phyloP scores from a whole-genome alignment of 257 asterid genomes.

The Nyctanthes arbortristis region DNA sequence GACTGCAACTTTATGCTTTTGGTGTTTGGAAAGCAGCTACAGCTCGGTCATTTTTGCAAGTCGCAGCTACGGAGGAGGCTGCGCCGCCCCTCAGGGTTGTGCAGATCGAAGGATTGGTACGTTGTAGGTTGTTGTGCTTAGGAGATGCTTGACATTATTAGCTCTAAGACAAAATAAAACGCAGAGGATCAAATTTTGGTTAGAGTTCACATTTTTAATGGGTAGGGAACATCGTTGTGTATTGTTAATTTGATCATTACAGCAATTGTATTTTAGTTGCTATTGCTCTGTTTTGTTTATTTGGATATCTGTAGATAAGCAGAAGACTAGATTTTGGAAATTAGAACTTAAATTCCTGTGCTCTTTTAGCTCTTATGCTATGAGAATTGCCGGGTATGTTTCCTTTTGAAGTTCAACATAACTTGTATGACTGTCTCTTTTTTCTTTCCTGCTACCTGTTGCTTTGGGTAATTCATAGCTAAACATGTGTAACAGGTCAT shows the following conservation, averaged over 20 bases:
- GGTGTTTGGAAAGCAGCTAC: constrained; percentile 41
- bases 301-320: background rate
- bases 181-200: too few species aligned
- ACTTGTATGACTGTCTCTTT: background rate
- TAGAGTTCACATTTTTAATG: background rate
- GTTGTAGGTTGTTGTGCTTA: background rate
- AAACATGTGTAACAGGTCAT: background rate
- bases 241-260: background rate
- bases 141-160: background rate
- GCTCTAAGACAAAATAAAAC: background rate
- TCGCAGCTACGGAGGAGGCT: constrained; percentile 79
- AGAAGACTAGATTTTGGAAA: background rate
- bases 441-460: background rate
- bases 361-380: background rate
- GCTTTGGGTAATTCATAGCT: background rate
- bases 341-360: background rate
- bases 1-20: too few species aligned
- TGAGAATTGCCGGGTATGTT: background rate
- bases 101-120: constrained; percentile 97
- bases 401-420: background rate
- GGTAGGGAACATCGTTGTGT: background rate
- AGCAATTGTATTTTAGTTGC: background rate
- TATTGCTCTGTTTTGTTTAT: background rate
- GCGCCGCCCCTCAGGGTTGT: constrained; percentile 90
- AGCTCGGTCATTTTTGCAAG: constrained; percentile 83